Evolutionary conservation across 2,329 filamentous ascomycete genomes (phyloP), one percentile per base, ranked within the genome.

Genomic region (Diplodia sapinea): DNA sequence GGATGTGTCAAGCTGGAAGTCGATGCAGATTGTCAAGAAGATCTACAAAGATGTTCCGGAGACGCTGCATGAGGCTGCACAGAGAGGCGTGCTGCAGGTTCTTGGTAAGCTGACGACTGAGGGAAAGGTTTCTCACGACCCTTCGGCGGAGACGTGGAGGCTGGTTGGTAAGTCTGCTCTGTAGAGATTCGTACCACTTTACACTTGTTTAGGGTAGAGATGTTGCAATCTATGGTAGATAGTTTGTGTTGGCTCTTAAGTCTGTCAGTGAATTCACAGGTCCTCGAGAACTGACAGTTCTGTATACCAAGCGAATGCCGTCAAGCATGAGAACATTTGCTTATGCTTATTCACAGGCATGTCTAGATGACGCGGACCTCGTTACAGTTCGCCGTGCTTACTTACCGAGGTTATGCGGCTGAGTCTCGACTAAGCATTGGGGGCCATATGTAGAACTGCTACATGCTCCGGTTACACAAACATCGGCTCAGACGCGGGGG

Each of bases 41-140:
- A 92, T 99, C 40, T 99, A 99, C 77, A 85, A 84, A 65, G 89
- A 92, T 73, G 89, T 96, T 26, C 89, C 91, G 0, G 88, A 91
- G 76, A 87, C 84, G 73, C 82, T 98, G 71, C 91, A 94, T 78
- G 75, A 84, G 12, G 89, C 94, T 9, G 95, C 95, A 0, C 88
- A 91, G 70, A 84, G 85, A 50, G 93, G 94, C 1, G 83, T 97
- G 7, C 69, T 89, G 70, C 91, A 94, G 80, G 91, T 98, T 66
- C 78, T 99, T 70, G 80, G 83, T 68, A 98, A 98, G 82, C 80
- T 99, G 71, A 82, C 88, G 76, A 81, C 79, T 13, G 95, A 98
- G 73, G 91, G 89, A 2, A 90, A 84, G 74, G 91, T 91, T 4
- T 74, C 75, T 43, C 70, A 77, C 68, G 71, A 73, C 64, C 75